Percentiles rank a stretch among this genome's conserved stretches.
Conservation (phyloP, 2,329 filamentous ascomycete species). For the Fusarium annulatum region DNA sequence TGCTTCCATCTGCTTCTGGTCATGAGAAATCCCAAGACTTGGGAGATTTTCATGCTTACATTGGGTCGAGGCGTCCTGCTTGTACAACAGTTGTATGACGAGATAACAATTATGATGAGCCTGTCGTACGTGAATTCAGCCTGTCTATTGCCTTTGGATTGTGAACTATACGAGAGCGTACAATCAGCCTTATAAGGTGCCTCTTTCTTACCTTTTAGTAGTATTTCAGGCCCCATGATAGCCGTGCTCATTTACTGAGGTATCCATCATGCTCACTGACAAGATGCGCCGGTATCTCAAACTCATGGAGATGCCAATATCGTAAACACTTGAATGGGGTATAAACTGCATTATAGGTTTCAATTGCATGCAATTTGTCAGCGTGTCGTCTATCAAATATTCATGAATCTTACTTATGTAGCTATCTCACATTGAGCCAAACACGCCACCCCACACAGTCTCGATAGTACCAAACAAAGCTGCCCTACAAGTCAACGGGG, state of each 20-base stretch:
- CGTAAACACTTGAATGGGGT: not conserved
- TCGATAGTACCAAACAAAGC: not conserved
- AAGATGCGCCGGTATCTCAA: not conserved
- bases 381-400: not conserved
- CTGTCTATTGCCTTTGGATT: too few species aligned
- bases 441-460: constrained; percentile 22
- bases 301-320: not conserved
- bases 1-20: constrained; percentile 3
- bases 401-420: not conserved
- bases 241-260: not conserved
- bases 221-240: not conserved
- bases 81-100: constrained; percentile 5
- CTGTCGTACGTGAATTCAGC: not conserved
- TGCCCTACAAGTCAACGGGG: not conserved
- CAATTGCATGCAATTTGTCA: not conserved
- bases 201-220: not conserved
- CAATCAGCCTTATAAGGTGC: not conserved
- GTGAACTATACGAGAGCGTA: not conserved
- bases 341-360: not conserved
- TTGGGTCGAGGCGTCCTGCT: constrained; percentile 4
- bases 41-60: not conserved
- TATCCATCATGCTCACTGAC: not conserved
- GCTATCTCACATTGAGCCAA: not conserved
- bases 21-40: not conserved
- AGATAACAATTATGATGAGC: constrained; percentile 21